phyloP scores from a whole-genome alignment of 768 basidiomycete species.

The Trametes meyenii region DNA sequence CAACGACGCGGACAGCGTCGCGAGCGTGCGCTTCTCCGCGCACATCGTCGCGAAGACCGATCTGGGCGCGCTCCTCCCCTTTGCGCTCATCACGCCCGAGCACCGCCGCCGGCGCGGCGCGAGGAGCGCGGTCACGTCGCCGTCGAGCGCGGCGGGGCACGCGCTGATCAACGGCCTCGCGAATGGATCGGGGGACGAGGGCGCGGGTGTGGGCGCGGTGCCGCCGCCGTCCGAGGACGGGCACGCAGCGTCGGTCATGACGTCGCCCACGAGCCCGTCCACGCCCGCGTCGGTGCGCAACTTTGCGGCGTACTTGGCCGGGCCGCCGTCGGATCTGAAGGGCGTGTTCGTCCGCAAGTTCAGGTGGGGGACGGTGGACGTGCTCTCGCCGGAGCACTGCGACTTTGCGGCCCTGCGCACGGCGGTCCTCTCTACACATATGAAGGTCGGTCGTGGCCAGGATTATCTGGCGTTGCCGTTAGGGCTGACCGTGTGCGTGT shows the following conservation, averaged over 20 bases:
- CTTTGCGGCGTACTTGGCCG: slow-evolving; percentile 45
- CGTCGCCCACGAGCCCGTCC: slow-evolving; percentile 31
- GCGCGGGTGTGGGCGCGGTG: slow-evolving; percentile 35
- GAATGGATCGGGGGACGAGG: slow-evolving; percentile 32
- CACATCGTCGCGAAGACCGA: slow-evolving; percentile 63
- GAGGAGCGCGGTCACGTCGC: slow-evolving; percentile 21
- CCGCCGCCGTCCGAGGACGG: slow-evolving; percentile 50
- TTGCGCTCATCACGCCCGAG: slow-evolving; percentile 81
- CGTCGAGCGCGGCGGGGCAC: slow-evolving; percentile 36
- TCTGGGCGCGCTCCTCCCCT: slow-evolving; percentile 65
- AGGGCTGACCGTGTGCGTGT: slow-evolving; percentile 9
- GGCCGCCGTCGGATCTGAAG: slow-evolving; percentile 67
- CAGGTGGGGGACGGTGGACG: slow-evolving; percentile 88
- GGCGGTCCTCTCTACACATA: slow-evolving; percentile 80
- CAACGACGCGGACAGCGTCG: slow-evolving; percentile 67
- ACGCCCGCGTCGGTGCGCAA: slow-evolving; percentile 27
- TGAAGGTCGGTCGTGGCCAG: slow-evolving; percentile 53
- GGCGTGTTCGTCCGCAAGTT: slow-evolving; percentile 80
- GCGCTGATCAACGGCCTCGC: slow-evolving; percentile 22
- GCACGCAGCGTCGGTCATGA: slow-evolving; percentile 30
- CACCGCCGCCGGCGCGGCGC: slow-evolving; percentile 39
- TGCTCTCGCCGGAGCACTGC: slow-evolving; percentile 82
- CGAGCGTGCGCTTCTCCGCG: slow-evolving; percentile 79
- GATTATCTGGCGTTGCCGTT: not conserved
- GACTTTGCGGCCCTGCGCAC: slow-evolving; percentile 87